Evolutionary conservation across 2,329 filamentous ascomycete species (phyloP).

Genomic region (Aspergillus oerlinghausenensis): DNA sequence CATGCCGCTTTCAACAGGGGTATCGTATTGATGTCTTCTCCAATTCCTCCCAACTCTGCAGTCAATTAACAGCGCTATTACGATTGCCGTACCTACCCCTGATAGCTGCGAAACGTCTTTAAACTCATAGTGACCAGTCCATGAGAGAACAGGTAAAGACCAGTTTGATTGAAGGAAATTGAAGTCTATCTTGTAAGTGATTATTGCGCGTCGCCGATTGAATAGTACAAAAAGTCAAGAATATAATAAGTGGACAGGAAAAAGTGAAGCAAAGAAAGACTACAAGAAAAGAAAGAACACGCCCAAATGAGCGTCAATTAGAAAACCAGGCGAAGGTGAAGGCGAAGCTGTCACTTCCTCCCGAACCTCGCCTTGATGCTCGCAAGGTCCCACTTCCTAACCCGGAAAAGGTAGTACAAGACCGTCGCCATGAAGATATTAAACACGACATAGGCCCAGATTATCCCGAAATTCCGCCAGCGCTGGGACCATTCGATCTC

Average conservation of each 20-base stretch:
- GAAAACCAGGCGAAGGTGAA: no score
- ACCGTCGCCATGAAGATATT: conserved; percentile 50
- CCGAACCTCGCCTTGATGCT: background rate
- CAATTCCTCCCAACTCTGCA: no score
- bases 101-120: no score
- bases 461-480: conserved; percentile 65
- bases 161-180: no score
- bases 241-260: background rate
- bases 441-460: conserved; percentile 56
- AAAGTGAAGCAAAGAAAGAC: background rate
- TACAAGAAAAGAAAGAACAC: no score
- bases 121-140: no score
- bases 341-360: background rate
- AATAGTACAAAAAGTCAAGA: background rate
- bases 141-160: no score
- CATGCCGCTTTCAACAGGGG: no score
- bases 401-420: conserved; percentile 38
- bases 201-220: background rate
- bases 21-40: no score
- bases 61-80: no score
- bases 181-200: background rate
- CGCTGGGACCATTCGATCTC: conserved; percentile 51
- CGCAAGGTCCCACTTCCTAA: conserved; percentile 20
- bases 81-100: no score
- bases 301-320: background rate